Evolutionary conservation across 176 grass and related monocot species (phyloP).

Genomic region (Triticum monococcum): DNA sequence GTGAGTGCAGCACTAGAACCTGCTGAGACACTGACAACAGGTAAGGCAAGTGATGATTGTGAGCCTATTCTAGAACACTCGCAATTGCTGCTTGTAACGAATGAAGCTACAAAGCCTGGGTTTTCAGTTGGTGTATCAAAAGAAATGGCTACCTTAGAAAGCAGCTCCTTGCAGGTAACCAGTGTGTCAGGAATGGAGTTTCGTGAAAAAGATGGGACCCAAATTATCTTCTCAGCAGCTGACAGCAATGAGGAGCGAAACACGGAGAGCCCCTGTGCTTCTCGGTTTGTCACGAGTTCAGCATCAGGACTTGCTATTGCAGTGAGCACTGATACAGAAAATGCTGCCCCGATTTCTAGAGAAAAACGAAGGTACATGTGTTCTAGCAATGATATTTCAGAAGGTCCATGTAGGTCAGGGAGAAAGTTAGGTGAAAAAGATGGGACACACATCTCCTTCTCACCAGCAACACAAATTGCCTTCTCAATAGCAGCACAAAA

Average conservation of each 20-base stretch:
- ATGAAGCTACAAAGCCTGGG: background rate
- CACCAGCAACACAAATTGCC: background rate
- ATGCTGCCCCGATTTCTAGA: background rate
- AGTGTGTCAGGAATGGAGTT: background rate
- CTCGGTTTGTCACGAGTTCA: background rate
- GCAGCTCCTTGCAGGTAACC: conserved; percentile 17
- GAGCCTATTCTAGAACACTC: conserved; percentile 21
- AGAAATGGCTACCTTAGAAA: conserved; percentile 10
- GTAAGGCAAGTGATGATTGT: conserved; percentile 20
- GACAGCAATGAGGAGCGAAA: background rate
- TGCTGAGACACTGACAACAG: conserved; percentile 7
- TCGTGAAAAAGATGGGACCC: conserved; percentile 2
- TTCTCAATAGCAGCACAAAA: conserved; percentile 19
- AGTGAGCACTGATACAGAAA: conserved; percentile 19
- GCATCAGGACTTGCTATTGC: background rate
- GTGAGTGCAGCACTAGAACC: background rate
- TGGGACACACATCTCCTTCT: background rate
- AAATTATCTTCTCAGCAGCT: background rate
- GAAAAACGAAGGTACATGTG: conserved; percentile 22
- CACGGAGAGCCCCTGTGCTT: conserved; percentile 4
- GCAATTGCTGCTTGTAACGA: background rate
- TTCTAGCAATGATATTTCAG: conserved; percentile 18
- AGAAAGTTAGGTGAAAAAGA: conserved; percentile 16
- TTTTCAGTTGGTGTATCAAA: conserved; percentile 27
- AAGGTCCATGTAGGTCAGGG: conserved; percentile 25